A percentile compares a stretch with the other conserved stretches of the same genome.
phyloP scores from a whole-genome alignment of 306 rosid species.

The Ochetophila trinervis region DNA sequence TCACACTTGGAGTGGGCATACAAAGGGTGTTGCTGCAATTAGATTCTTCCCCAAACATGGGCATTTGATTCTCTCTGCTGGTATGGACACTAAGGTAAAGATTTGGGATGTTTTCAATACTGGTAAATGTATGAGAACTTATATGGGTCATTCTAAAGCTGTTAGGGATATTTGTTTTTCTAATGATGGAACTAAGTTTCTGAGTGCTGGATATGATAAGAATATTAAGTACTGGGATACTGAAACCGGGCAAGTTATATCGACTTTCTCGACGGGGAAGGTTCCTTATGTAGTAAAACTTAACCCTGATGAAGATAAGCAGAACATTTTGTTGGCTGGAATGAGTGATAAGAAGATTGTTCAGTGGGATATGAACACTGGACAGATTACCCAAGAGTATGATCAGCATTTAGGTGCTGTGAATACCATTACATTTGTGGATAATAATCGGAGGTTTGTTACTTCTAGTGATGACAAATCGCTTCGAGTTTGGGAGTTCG shows the following conservation, averaged over 20 bases:
- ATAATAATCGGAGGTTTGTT: conserved; percentile 92
- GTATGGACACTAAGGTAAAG: conserved; percentile 92
- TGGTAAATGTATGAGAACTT: conserved; percentile 95
- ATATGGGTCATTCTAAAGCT: conserved; percentile 88
- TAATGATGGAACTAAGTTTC: conserved; percentile 81
- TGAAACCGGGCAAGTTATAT: conserved; percentile 93
- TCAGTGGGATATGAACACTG: conserved; percentile 95
- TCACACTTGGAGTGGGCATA: conserved; percentile 99
- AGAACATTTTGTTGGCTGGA: conserved; percentile 87
- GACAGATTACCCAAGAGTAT: conserved; percentile 97
- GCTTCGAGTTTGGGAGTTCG: conserved; percentile 94
- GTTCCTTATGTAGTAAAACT: conserved; percentile 92
- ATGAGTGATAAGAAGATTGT: conserved; percentile 99
- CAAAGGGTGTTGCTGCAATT: conserved; percentile 90
- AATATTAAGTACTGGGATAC: conserved; percentile 99
- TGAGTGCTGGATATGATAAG: conserved; percentile 92
- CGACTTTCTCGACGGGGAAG: conserved; percentile 85
- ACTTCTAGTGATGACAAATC: conserved; percentile 97
- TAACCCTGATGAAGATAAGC: conserved; percentile 94
- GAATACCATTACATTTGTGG: conserved; percentile 94
- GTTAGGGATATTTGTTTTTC: conserved; percentile 90
- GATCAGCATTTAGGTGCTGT: conserved; percentile 99
- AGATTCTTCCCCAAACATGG: conserved; percentile 86
- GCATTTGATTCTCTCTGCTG: conserved; percentile 85
- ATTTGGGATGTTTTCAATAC: conserved; percentile 98